Percentiles rank a stretch among this genome's conserved stretches.
Conservation (phyloP, 2,329 filamentous ascomycete species). For the Aspergillus arachidicola region DNA sequence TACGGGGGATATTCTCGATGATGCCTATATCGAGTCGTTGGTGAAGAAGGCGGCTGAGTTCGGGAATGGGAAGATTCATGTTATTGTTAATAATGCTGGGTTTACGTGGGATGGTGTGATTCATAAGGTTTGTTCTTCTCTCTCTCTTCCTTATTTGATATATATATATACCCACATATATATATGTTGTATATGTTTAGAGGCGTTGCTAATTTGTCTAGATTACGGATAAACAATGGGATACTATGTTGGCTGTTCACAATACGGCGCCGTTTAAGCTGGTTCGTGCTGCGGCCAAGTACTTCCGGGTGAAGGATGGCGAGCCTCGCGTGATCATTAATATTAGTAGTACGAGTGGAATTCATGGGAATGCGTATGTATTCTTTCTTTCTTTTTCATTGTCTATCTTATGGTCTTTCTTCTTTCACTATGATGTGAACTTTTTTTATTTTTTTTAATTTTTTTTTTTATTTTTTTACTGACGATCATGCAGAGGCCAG, state of each 20-base stretch:
- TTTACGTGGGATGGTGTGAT: conserved; percentile 94
- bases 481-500: conserved; percentile 60
- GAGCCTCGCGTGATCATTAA: conserved; percentile 79
- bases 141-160: background rate
- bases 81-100: conserved; percentile 89
- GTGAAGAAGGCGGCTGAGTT: conserved; percentile 76
- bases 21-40: conserved; percentile 70
- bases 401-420: conserved; percentile 1
- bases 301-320: conserved; percentile 84
- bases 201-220: conserved; percentile 24
- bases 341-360: conserved; percentile 77
- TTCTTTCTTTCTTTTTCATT: background rate
- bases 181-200: background rate
- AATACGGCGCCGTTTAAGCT: conserved; percentile 84
- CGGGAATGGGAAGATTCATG: conserved; percentile 83
- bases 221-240: conserved; percentile 90
- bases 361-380: conserved; percentile 74
- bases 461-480: conserved; percentile 1
- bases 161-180: background rate
- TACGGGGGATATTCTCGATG: conserved; percentile 74
- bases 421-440: background rate
- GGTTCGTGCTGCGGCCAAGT: conserved; percentile 76
- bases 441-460: conserved; percentile 5
- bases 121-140: conserved; percentile 62
- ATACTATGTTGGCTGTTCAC: conserved; percentile 82